These are phyloP conservation scores for Hypoxylon sp. DNA, from an alignment of 2,329 filamentous ascomycete genomes.

Conservation along the genomic window DNA sequence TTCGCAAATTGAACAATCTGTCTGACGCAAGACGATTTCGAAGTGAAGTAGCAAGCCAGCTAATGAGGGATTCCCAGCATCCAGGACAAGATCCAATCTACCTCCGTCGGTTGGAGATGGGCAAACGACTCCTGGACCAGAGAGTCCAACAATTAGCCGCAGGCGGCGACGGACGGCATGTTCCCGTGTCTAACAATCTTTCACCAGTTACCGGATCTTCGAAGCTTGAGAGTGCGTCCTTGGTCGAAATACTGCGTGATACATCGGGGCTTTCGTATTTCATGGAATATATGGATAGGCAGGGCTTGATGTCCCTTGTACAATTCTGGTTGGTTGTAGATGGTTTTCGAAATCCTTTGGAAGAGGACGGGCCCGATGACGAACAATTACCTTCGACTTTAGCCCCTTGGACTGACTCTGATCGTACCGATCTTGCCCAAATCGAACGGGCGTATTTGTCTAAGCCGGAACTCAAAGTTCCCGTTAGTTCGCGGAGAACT, in stretches of 20 bases:
- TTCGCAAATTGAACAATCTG: slow-evolving; percentile 89
- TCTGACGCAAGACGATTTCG: slow-evolving; percentile 94
- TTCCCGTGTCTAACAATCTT: slow-evolving; percentile 53
- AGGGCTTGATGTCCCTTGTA: slow-evolving; percentile 86
- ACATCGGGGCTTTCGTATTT: slow-evolving; percentile 95
- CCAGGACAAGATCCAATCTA: slow-evolving; percentile 89
- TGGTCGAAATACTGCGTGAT: slow-evolving; percentile 90
- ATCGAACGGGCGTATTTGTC: slow-evolving; percentile 92
- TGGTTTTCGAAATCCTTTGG: slow-evolving; percentile 92
- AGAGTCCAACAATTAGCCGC: slow-evolving; percentile 85
- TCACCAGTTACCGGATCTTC: slow-evolving; percentile 63
- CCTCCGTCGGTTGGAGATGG: slow-evolving; percentile 89
- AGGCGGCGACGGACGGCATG: slow-evolving; percentile 66
- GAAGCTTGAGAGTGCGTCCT: slow-evolving; percentile 78
- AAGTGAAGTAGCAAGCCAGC: slow-evolving; percentile 91
- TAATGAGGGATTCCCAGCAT: slow-evolving; percentile 85
- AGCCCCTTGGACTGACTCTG: slow-evolving; percentile 83
- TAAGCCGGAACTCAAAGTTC: slow-evolving; percentile 84
- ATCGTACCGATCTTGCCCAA: slow-evolving; percentile 88
- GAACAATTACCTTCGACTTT: slow-evolving; percentile 72
- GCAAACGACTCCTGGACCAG: slow-evolving; percentile 90
- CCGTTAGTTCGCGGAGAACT: slow-evolving; percentile 75
- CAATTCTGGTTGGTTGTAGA: slow-evolving; percentile 99
- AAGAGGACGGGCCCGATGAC: slow-evolving; percentile 83
- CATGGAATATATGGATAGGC: slow-evolving; percentile 99